Percentiles rank a stretch among this genome's conserved stretches.
Conservation (phyloP, 1,284 basidiomycete species). For the Moesziomyces aphidis region DNA sequence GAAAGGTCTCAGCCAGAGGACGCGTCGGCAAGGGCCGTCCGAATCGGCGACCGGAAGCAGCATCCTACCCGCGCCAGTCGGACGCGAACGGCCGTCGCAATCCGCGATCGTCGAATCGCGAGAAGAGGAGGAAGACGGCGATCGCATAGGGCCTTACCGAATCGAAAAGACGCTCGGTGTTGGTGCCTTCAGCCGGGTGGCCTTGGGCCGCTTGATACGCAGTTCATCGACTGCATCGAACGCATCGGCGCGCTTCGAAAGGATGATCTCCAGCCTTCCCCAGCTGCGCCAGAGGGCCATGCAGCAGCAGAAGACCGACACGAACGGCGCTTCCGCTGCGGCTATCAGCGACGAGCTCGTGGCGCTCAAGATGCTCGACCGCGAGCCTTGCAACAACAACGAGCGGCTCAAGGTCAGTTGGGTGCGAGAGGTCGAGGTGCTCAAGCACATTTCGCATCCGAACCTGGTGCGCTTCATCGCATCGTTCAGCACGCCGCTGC, state of each 20-base stretch:
- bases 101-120: constrained; percentile 18
- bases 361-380: constrained; percentile 85
- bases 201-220: constrained; percentile 47
- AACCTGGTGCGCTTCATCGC: constrained; percentile 81
- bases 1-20: constrained; percentile 5
- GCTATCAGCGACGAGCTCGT: constrained; percentile 71
- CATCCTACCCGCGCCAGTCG: constrained; percentile 18
- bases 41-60: constrained; percentile 32
- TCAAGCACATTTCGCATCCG: constrained; percentile 87
- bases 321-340: neutral
- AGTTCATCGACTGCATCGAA: neutral
- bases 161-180: constrained; percentile 60
- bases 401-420: constrained; percentile 84
- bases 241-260: constrained; percentile 5
- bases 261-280: constrained; percentile 28
- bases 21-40: constrained; percentile 25
- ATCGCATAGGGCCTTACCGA: constrained; percentile 53
- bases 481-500: constrained; percentile 78
- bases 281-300: constrained; percentile 34
- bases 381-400: constrained; percentile 72
- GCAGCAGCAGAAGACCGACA: constrained; percentile 3
- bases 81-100: constrained; percentile 6
- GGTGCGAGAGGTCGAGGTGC: constrained; percentile 85
- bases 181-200: constrained; percentile 66
- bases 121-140: constrained; percentile 55